Percentiles rank a stretch among this genome's conserved stretches.
These are phyloP conservation scores for Aciculosporium take DNA, from an alignment of 2,329 filamentous ascomycete species.

Conservation along the genomic window DNA sequence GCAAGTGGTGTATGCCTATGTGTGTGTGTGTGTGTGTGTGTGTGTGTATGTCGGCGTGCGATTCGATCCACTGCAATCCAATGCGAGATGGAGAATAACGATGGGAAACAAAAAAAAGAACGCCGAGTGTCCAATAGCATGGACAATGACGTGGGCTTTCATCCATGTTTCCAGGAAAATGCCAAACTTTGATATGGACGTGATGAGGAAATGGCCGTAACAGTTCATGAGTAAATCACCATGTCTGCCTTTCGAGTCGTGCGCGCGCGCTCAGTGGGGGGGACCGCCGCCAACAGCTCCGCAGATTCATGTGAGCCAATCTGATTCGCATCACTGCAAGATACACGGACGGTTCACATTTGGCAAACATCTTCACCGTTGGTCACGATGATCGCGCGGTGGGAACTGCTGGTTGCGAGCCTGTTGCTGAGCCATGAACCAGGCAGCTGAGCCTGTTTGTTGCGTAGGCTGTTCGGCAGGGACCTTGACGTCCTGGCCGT, in stretches of 20 bases:
- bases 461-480: slow-evolving; percentile 44
- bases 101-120: neutral
- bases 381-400: slow-evolving; percentile 30
- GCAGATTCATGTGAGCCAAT: neutral
- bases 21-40: neutral
- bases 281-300: neutral
- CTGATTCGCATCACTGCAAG: neutral
- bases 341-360: too few relatives aligned
- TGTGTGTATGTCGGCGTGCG: neutral
- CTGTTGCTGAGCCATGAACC: slow-evolving; percentile 34
- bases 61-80: neutral
- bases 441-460: slow-evolving; percentile 36
- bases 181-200: neutral
- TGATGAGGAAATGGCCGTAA: neutral
- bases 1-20: neutral
- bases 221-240: slow-evolving; percentile 3
- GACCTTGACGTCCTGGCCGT: slow-evolving; percentile 41
- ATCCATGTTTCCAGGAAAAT: neutral
- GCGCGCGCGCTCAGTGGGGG: too few relatives aligned
- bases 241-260: neutral
- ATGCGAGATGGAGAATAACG: neutral
- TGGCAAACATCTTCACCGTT: slow-evolving; percentile 10
- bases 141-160: neutral
- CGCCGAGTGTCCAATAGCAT: neutral
- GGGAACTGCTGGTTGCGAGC: slow-evolving; percentile 26